Base-by-base conservation (phyloP, 2,329 filamentous ascomycete genomes). In the Fusarium udum region DNA sequence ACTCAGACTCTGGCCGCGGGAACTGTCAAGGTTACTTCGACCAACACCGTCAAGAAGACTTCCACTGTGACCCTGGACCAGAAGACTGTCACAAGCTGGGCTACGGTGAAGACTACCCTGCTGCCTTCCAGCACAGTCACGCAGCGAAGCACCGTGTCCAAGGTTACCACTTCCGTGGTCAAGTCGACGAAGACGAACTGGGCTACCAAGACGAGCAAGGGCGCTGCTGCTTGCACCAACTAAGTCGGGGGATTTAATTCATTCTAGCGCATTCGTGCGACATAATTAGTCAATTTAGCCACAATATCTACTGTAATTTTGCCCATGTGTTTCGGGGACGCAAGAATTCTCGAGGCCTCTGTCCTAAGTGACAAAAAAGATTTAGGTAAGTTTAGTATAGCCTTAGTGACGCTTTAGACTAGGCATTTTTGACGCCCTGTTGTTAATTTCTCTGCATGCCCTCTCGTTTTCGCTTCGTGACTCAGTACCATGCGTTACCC, bases 21-120 rank as follows among this genome's bases (percentile, higher is more conserved):
- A 57, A 72, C 71, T 31, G 56, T 72, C 24, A 74, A 60, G 46
- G 46, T 71, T 15, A 74, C 71, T 16, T 55, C 60, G 5, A 62
- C 71, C 14, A 72, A 57, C 58, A 71, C 64, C 3, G 52, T 43
- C 18, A 74, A 74, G 63, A 61, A 72, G 51, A 74, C 71, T 4
- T 61, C 71, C 2, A 67, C 55, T 16, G 40, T 61, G 0, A 61
- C 59, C 24, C 32, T 74, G 24, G 31, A 39, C 3, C 48, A 34
- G 10, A 11, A 71, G 42, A 73, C 71, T 15, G 46, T 64, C 2
- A 74, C 71, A 4, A 67, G 55, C 32, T 76, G 75, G 77, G 39
- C 67, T 5, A 78, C 77, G 7, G 74, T 75, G 15, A 78, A 76
- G 59, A 73, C 75, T 4, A 78, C 77, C 1, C 39, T 78, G 22